A percentile compares a stretch with the other conserved stretches of the same genome.
phyloP scores from a whole-genome alignment of 2,329 filamentous ascomycete genomes.

The Hypoxylon sp. region DNA sequence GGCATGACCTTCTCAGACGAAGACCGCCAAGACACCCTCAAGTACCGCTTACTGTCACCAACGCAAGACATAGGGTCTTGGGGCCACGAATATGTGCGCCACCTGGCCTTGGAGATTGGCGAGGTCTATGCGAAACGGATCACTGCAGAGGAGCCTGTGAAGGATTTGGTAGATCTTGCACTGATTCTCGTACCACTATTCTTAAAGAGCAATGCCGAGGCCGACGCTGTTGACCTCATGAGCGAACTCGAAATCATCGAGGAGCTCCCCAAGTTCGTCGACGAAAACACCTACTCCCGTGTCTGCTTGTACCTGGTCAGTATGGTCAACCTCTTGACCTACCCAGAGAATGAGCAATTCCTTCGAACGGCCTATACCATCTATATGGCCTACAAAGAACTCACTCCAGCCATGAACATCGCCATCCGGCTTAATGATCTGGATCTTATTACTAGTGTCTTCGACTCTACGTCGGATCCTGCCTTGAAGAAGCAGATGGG shows the following conservation, averaged over 20 bases:
- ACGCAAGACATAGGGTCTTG: slow-evolving; percentile 95
- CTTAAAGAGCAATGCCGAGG: slow-evolving; percentile 96
- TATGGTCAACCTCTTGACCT: slow-evolving; percentile 98
- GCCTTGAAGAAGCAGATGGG: slow-evolving; percentile 93
- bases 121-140: slow-evolving; percentile 92
- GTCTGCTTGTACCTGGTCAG: slow-evolving; percentile 99
- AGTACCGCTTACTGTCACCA: slow-evolving; percentile 91
- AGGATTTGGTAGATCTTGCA: slow-evolving; percentile 89
- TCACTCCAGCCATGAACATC: slow-evolving; percentile 92
- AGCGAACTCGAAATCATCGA: slow-evolving; percentile 99
- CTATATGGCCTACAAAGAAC: slow-evolving; percentile 93
- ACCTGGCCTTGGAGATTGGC: slow-evolving; percentile 94
- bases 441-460: slow-evolving; percentile 84
- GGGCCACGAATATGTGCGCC: slow-evolving; percentile 98
- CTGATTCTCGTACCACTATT: slow-evolving; percentile 92
- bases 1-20: slow-evolving; percentile 99
- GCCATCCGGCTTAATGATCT: slow-evolving; percentile 94
- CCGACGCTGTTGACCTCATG: slow-evolving; percentile 96
- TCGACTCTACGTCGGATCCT: slow-evolving; percentile 83
- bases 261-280: slow-evolving; percentile 87
- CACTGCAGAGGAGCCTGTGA: slow-evolving; percentile 84
- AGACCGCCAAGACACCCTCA: slow-evolving; percentile 94
- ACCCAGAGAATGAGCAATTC: slow-evolving; percentile 97
- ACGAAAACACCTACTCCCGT: slow-evolving; percentile 92
- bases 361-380: slow-evolving; percentile 93